A percentile compares a stretch with the other conserved stretches of the same genome.
Conservation (phyloP, 768 basidiomycete species). For the Saitozyma podzolica region DNA sequence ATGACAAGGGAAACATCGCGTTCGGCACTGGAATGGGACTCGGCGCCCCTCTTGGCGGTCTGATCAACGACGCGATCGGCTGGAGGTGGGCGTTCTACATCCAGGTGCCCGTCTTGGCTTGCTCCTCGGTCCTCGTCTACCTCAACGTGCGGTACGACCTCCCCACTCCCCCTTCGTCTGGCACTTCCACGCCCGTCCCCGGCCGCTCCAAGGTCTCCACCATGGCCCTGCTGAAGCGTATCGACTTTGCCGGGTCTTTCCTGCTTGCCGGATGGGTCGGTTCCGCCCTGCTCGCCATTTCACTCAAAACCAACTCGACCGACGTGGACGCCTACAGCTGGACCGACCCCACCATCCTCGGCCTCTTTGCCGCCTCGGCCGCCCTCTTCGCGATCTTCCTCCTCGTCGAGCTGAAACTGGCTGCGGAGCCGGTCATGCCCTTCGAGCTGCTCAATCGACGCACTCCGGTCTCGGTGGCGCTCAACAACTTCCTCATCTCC, state of each 20-base stretch:
- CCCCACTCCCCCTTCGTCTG: neutral
- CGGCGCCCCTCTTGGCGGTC: conserved; percentile 51
- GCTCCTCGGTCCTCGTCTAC: neutral
- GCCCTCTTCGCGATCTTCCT: conserved; percentile 63
- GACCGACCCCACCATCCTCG: conserved; percentile 64
- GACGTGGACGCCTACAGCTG: conserved; percentile 70
- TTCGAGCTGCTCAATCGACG: conserved; percentile 71
- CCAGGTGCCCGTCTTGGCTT: conserved; percentile 61
- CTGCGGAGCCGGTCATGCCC: conserved; percentile 86
- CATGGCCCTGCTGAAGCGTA: conserved; percentile 57
- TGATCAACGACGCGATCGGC: conserved; percentile 73
- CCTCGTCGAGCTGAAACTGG: conserved; percentile 71
- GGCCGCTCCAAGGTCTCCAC: conserved; percentile 1
- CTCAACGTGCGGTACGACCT: neutral
- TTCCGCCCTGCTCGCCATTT: conserved; percentile 41
- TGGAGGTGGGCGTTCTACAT: conserved; percentile 84
- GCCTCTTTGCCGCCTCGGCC: conserved; percentile 63
- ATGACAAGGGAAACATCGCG: conserved; percentile 50
- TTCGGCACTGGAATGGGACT: conserved; percentile 68
- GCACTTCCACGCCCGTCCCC: conserved; percentile 4
- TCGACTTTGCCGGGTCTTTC: conserved; percentile 80
- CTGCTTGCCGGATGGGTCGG: conserved; percentile 64
- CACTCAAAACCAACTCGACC: conserved; percentile 54
- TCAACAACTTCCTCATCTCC: conserved; percentile 66
- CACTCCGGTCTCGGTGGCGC: conserved; percentile 74